These are phyloP conservation scores for Tagetes erecta DNA, from an alignment of 129 eudicot genomes.

Conservation along the genomic window DNA sequence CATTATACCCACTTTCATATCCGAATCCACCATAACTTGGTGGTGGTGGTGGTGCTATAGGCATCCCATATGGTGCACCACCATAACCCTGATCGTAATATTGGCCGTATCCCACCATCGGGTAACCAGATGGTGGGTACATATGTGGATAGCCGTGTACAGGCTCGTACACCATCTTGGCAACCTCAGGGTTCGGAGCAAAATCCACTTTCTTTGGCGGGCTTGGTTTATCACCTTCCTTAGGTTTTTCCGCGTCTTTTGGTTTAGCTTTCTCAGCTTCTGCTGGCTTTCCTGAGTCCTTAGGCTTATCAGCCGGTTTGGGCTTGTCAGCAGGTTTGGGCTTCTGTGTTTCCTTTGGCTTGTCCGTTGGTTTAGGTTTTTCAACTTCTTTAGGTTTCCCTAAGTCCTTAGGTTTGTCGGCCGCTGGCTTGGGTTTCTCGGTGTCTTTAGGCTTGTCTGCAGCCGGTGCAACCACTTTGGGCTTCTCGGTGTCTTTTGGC, in stretches of 20 bases:
- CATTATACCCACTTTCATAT: slow-evolving; percentile 23
- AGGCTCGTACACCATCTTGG: slow-evolving; percentile 30
- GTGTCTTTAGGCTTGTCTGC: slow-evolving; percentile 20
- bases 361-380: neutral
- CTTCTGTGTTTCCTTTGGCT: slow-evolving; percentile 15
- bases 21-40: slow-evolving; percentile 40
- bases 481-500: slow-evolving; percentile 25
- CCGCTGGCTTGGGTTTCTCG: slow-evolving; percentile 11
- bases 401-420: slow-evolving; percentile 5
- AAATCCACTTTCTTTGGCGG: slow-evolving; percentile 24
- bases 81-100: slow-evolving; percentile 42
- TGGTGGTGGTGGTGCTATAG: slow-evolving; percentile 30
- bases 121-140: slow-evolving; percentile 40
- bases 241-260: slow-evolving; percentile 24
- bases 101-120: slow-evolving; percentile 41
- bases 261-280: slow-evolving; percentile 20
- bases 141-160: slow-evolving; percentile 42
- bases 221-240: neutral
- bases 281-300: slow-evolving; percentile 26
- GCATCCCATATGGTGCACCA: slow-evolving; percentile 37
- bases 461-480: neutral
- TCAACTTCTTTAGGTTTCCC: neutral
- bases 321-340: neutral
- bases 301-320: slow-evolving; percentile 31
- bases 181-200: slow-evolving; percentile 32